Evolutionary conservation across 2,329 filamentous ascomycete genomes (phyloP).

Genomic region (Sclerotinia borealis): DNA sequence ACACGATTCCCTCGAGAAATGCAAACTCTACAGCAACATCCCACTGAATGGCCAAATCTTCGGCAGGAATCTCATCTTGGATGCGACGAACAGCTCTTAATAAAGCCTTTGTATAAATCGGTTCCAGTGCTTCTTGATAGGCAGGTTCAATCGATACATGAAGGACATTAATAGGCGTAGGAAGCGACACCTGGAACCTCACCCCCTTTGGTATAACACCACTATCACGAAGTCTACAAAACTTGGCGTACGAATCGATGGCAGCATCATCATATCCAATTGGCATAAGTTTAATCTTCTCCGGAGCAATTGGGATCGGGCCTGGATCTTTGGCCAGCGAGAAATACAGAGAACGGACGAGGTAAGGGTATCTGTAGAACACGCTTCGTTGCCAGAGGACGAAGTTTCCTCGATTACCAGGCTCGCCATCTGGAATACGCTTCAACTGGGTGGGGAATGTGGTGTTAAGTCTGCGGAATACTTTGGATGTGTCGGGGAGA

Average conservation of each 20-base stretch:
- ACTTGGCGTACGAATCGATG: slow-evolving; percentile 27
- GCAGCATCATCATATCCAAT: slow-evolving; percentile 30
- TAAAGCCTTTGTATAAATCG: slow-evolving; percentile 29
- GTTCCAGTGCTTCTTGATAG: slow-evolving; percentile 27
- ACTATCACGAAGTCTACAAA: slow-evolving; percentile 21
- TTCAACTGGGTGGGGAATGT: slow-evolving; percentile 32
- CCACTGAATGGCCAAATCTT: slow-evolving; percentile 33
- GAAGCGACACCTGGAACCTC: slow-evolving; percentile 33
- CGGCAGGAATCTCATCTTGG: slow-evolving; percentile 27
- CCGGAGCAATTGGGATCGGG: slow-evolving; percentile 10
- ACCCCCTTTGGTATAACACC: slow-evolving; percentile 26
- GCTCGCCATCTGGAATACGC: slow-evolving; percentile 39
- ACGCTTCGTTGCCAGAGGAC: slow-evolving; percentile 32
- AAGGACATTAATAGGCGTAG: slow-evolving; percentile 27
- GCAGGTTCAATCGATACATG: slow-evolving; percentile 16
- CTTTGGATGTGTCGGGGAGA: slow-evolving; percentile 30
- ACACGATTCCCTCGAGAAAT: slow-evolving; percentile 23
- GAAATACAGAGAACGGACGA: slow-evolving; percentile 9
- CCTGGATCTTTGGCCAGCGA: slow-evolving; percentile 3
- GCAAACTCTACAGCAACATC: slow-evolving; percentile 28
- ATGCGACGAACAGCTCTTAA: slow-evolving; percentile 25
- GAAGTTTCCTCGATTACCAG: slow-evolving; percentile 33
- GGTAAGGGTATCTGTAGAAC: slow-evolving; percentile 25
- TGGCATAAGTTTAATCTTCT: slow-evolving; percentile 7
- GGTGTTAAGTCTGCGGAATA: slow-evolving; percentile 31